These are phyloP conservation scores for Tolypocladium pustulatum DNA, from an alignment of 2,329 filamentous ascomycete genomes.

Conservation along the genomic window DNA sequence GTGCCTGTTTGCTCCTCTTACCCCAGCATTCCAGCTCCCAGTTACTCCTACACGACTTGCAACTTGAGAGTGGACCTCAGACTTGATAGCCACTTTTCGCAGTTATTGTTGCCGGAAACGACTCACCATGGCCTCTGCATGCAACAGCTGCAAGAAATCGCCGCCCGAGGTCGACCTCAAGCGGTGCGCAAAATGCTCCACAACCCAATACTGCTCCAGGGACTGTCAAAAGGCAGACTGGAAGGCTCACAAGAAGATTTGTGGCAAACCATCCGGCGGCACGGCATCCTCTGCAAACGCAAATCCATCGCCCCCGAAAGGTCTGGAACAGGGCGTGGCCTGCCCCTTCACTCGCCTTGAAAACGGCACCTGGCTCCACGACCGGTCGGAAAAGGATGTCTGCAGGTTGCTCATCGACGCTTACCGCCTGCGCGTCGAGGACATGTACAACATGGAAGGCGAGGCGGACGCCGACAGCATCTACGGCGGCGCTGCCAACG, in stretches of 20 bases:
- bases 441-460: conserved; percentile 19
- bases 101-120: too few species aligned
- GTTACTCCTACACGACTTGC: too few species aligned
- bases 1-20: too few species aligned
- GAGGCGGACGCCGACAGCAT: conserved; percentile 16
- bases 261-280: conserved; percentile 15
- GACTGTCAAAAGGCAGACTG: conserved; percentile 41
- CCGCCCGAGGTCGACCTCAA: conserved; percentile 19
- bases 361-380: conserved; percentile 30
- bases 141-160: conserved; percentile 18
- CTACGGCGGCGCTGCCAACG: conserved; percentile 13
- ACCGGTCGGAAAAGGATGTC: conserved; percentile 30
- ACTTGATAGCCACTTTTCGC: too few species aligned
- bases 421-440: conserved; percentile 35
- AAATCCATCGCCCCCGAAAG: conserved; percentile 11
- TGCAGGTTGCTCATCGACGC: conserved; percentile 35
- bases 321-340: conserved; percentile 16
- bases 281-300: not conserved
- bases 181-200: conserved; percentile 36
- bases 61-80: too few species aligned
- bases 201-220: conserved; percentile 36
- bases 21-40: too few species aligned
- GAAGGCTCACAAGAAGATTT: conserved; percentile 36
- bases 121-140: not conserved
- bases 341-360: conserved; percentile 30